Percentiles rank a stretch among this genome's conserved stretches.
Evolutionary conservation across 2,329 filamentous ascomycete species (phyloP).

Genomic region (Penicillium glabrum): DNA sequence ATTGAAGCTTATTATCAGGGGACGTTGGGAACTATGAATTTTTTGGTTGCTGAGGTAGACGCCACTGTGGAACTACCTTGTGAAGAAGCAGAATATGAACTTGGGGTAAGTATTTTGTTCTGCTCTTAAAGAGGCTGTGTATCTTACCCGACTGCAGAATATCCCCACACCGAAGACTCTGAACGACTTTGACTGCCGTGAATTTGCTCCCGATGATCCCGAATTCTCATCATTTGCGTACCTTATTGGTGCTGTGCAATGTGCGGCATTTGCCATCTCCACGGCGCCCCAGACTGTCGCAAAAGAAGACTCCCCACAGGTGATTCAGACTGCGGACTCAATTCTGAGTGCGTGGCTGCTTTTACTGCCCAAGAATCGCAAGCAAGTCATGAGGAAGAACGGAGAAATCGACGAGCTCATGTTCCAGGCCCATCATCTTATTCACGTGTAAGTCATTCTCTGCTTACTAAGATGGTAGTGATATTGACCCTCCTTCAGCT

Average conservation of each 20-base stretch:
- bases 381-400: constrained; percentile 32
- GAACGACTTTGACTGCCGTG: constrained; percentile 33
- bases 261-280: constrained; percentile 26
- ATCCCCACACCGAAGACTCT: constrained; percentile 27
- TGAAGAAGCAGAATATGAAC: constrained; percentile 34
- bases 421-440: constrained; percentile 81
- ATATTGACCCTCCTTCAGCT: constrained; percentile 18
- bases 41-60: constrained; percentile 21
- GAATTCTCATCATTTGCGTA: constrained; percentile 37
- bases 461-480: background rate
- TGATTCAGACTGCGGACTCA: constrained; percentile 38
- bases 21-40: constrained; percentile 35
- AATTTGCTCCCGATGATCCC: constrained; percentile 24
- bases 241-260: constrained; percentile 30
- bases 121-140: background rate
- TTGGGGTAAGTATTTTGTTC: constrained; percentile 21
- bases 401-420: constrained; percentile 58
- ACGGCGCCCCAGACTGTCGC: constrained; percentile 17
- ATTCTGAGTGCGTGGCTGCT: constrained; percentile 42
- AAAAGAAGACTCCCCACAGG: constrained; percentile 24
- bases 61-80: constrained; percentile 32
- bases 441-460: constrained; percentile 37
- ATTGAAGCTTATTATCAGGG: constrained; percentile 78
- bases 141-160: constrained; percentile 5
- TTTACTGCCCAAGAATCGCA: constrained; percentile 35